Evolutionary conservation across 2,329 filamentous ascomycete species (phyloP), one percentile per base, ranked within the genome.

Genomic region (Pseudogymnoascus pannorum): DNA sequence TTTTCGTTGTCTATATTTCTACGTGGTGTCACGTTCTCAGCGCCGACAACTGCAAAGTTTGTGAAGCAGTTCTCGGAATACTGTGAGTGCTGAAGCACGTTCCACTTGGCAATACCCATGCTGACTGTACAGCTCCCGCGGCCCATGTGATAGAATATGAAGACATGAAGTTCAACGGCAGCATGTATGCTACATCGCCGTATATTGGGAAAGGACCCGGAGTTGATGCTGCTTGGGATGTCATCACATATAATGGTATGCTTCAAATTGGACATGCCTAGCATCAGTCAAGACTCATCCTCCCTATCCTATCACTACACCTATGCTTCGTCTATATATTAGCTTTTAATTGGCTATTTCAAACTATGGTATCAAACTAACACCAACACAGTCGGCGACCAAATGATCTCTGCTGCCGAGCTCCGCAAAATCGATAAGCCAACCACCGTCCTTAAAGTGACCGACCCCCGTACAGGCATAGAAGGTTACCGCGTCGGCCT

Each of bases 191-290:
- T 54, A 66, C 63, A 14, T 77, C 79, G 0, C 75, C 76, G 2
- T 86, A 80, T 66, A 78, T 85, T 38, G 83, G 83, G 7, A 79
- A 76, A 38, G 81, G 82, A 0, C 75, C 78, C 2, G 77, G 81
- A 11, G 83, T 85, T 2, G 83, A 86, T 61, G 75, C 76, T 59
- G 80, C 79, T 5, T 86, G 83, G 83, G 75, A 82, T 57, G 76
- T 78, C 16, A 77, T 84, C 38, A 80, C 79, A 9, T 79, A 79
- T 64, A 75, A 76, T 62, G 66, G 74, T 76, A 71, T 63, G 62
- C 44, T 44, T 60, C 18, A 35, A 20, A 36, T 61, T 9, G 5
- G 7, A 26, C n/a, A 29, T 26, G 5, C 26, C 20, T 24, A 42
- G 20, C 22, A 18, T 12, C 11, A 42, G 33, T 20, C 11, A 44